Conservation (phyloP, 2,329 filamentous ascomycete species). For the Cladosporium phlei region DNA sequence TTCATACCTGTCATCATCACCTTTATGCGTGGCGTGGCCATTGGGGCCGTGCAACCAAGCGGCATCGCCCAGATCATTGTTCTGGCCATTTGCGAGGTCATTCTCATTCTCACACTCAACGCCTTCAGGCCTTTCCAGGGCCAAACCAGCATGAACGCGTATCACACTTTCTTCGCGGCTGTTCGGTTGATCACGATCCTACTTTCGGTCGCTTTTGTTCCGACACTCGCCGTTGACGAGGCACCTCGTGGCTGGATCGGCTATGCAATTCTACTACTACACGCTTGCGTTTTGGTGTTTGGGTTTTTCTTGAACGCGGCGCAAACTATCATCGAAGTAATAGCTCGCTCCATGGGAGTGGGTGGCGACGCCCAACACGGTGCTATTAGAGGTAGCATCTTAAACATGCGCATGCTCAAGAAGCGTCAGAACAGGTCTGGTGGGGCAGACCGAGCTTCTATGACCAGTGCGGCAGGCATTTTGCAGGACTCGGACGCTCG, state of each 20-base stretch:
- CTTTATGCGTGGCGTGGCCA: constrained; percentile 78
- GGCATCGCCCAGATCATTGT: constrained; percentile 91
- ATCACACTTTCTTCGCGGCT: constrained; percentile 78
- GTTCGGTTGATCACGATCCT: constrained; percentile 65
- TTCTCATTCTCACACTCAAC: constrained; percentile 79
- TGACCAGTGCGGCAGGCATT: constrained; percentile 78
- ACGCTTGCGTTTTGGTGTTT: constrained; percentile 78
- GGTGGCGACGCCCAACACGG: constrained; percentile 59
- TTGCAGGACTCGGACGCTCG: constrained; percentile 38
- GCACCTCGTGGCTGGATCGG: constrained; percentile 89
- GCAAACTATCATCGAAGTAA: constrained; percentile 84
- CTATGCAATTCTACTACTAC: constrained; percentile 81
- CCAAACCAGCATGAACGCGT: constrained; percentile 94
- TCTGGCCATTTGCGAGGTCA: constrained; percentile 88
- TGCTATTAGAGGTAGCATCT: constrained; percentile 68
- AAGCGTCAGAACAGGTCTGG: constrained; percentile 24
- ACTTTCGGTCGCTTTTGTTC: constrained; percentile 65
- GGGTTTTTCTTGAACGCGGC: constrained; percentile 90
- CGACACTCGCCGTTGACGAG: constrained; percentile 72
- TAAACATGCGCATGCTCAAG: constrained; percentile 54
- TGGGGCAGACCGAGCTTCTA: constrained; percentile 64
- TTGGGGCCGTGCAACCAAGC: constrained; percentile 87
- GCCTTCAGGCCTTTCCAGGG: constrained; percentile 87
- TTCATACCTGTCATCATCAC: constrained; percentile 81
- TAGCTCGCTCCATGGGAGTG: constrained; percentile 68